phyloP scores from a whole-genome alignment of 208 protist genomes.

The Blastocrithidia nonstop region DNA sequence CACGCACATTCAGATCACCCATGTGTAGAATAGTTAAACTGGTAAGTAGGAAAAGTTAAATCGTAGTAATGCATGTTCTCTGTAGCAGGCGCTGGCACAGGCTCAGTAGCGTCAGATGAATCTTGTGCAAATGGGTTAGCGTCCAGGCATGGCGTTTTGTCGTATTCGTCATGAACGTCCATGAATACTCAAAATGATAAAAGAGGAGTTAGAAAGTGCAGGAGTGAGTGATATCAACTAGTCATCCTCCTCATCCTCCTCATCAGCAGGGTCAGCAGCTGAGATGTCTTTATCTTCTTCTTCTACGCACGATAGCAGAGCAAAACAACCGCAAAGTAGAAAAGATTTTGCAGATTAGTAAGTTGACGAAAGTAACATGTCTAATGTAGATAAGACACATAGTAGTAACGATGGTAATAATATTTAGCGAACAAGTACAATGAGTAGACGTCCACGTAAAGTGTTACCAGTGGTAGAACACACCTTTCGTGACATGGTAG shows the following conservation, averaged over 20 bases:
- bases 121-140: constrained; percentile 70
- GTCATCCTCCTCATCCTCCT: constrained; percentile 4
- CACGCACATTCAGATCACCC: constrained; percentile 61
- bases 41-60: constrained; percentile 44
- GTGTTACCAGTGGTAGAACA: constrained; percentile 31
- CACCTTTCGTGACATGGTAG: constrained; percentile 71
- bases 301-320: too few species aligned
- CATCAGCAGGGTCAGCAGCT: neutral
- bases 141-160: constrained; percentile 63
- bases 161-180: constrained; percentile 51
- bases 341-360: neutral
- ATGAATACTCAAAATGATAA: constrained; percentile 40
- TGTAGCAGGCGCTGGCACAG: constrained; percentile 55
- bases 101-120: constrained; percentile 42
- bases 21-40: constrained; percentile 53
- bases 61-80: constrained; percentile 35
- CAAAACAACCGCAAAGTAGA: too few species aligned
- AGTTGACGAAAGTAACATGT: neutral
- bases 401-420: too few species aligned
- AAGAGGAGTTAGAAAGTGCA: constrained; percentile 35
- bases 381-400: too few species aligned
- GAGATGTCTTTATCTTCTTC: too few species aligned
- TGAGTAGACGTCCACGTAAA: too few species aligned
- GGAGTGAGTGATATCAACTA: too few species aligned
- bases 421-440: too few species aligned